Evolutionary conservation across 176 grass and related monocot species (phyloP), one percentile per base, ranked within the genome.

Genomic region (Olyra latifolia): DNA sequence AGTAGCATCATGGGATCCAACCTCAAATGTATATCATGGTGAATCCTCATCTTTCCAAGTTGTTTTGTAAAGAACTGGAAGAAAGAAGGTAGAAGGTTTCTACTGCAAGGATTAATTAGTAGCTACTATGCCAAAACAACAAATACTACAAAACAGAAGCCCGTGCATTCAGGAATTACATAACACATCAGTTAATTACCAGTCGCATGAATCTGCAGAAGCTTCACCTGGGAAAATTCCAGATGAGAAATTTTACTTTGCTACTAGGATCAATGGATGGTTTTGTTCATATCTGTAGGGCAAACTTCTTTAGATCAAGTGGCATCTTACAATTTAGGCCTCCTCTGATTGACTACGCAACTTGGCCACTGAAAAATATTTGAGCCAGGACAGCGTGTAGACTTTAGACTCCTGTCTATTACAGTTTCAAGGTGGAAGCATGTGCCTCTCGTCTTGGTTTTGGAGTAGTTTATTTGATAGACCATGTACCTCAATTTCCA

Each of bases 161-260:
- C 24, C 63, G 54, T 54, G 64, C 64, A 69, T 49, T 38, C 44
- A 20, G 61, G 61, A 84, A 45, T 60, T 67, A 79, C 49, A 79
- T 79, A 79, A 13, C 13, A 73, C 53, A 70, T 0, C 23, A 77
- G 12, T 48, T 53, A 71, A 25, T 78, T 69, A 60, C 63, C 62
- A 42, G 0, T 49, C 73, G 59, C 72, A 64, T 89, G 81, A 80
- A 80, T 77, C 76, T 81, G 84, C 43, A 81, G 81, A 91, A 91
- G 65, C 76, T 91, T 87, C 85, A 85, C 56, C 40, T 46, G 38
- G 39, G 19, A 39, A 88, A 74, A 74, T 79, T 84, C 86, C 80
- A 88, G 54, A 60, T 50, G 39, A 79, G 23, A 55, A 46, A 4
- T 13, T 35, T 84, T 91, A 71, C 72, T 72, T 64, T 79, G 69